Evolutionary conservation across 371 early-diverging fungal species (phyloP), one percentile per base, ranked within the genome.

Genomic region (Batrachochytrium dendrobatidis): DNA sequence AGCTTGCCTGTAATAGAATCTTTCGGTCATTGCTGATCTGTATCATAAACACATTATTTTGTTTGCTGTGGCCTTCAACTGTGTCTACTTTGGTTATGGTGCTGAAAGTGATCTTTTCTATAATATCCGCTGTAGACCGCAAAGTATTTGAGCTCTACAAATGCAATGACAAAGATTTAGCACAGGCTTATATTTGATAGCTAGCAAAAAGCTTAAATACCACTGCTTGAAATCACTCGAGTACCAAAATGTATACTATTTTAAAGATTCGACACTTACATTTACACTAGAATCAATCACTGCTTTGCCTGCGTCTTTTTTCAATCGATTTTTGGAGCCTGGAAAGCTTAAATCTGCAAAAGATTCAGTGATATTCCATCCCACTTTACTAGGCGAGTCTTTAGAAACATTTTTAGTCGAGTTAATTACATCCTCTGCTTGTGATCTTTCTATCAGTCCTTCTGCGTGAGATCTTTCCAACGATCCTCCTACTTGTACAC

Each of bases 41-140:
- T 49, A 62, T 18, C 15, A 57, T 52, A 15, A 62, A 35, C n/a
- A 62, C 54, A 32, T 57, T 28, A n/a, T 58, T 62, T 3, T 49
- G 57, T 50, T 62, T 62, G 22, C 24, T 52, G 45, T 62, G 58
- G 45, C 48, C 58, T 0, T 18, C 6, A 15, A 52, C 58, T 8
- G 53, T 31, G 6, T n/a, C 17, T n/a, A 35, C 58, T 20, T 22
- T 1, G 15, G 50, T 32, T 7, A 25, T 25, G 20, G 58, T 0
- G 20, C 18, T 29, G 46, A 58, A 32, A 22, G 18, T 10, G 26
- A 58, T 48, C n/a, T 15, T 18, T 51, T 58, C 53, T n/a, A n/a
- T n/a, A n/a, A 49, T 39, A 12, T n/a, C 12, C n/a, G 39, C 39
- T 39, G 39, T 39, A 39, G 15, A n/a, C 12, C 15, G n/a, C 39